phyloP scores from a whole-genome alignment of 2,329 filamentous ascomycete genomes.

The Diaporthe sp. region DNA sequence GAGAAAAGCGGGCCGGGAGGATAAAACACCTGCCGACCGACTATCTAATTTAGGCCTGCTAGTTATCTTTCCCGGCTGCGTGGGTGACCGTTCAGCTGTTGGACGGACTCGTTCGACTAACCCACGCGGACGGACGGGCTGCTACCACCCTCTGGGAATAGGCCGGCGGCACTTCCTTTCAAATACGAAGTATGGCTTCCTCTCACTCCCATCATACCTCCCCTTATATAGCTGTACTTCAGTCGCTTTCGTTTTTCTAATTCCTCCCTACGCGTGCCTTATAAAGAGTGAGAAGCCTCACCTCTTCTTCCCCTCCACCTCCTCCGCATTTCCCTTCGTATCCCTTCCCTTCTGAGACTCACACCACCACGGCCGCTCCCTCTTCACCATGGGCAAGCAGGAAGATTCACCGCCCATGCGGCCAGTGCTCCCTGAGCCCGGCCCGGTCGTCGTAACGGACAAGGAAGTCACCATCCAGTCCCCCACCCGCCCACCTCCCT shows the following conservation, averaged over 20 bases:
- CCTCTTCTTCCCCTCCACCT: not conserved
- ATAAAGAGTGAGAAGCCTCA: not conserved
- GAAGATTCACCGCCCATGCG: slow-evolving; percentile 38
- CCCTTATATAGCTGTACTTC: not conserved
- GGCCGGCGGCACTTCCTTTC: slow-evolving; percentile 8
- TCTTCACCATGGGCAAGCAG: slow-evolving; percentile 29
- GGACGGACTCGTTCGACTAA: not conserved
- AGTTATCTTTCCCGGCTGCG: slow-evolving; percentile 5
- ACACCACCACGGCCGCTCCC: not conserved
- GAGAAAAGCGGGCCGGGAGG: slow-evolving; percentile 11
- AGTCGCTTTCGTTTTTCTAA: not conserved
- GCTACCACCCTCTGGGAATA: slow-evolving; percentile 21
- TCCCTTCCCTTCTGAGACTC: not conserved
- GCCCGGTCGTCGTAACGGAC: slow-evolving; percentile 32
- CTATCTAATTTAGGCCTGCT: slow-evolving; percentile 7
- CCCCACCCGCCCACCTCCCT: slow-evolving; percentile 51
- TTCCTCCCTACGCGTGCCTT: not conserved
- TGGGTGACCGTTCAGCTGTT: slow-evolving; percentile 25
- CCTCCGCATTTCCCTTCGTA: too few relatives aligned
- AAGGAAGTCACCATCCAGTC: slow-evolving; percentile 42
- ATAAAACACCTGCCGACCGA: slow-evolving; percentile 9
- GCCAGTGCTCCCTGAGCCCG: slow-evolving; percentile 32
- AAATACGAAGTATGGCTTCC: slow-evolving; percentile 22
- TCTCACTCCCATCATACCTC: not conserved
- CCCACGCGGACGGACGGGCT: slow-evolving; percentile 14